phyloP scores from a whole-genome alignment of 75 land plant species.

The Cunninghamia lanceolata region DNA sequence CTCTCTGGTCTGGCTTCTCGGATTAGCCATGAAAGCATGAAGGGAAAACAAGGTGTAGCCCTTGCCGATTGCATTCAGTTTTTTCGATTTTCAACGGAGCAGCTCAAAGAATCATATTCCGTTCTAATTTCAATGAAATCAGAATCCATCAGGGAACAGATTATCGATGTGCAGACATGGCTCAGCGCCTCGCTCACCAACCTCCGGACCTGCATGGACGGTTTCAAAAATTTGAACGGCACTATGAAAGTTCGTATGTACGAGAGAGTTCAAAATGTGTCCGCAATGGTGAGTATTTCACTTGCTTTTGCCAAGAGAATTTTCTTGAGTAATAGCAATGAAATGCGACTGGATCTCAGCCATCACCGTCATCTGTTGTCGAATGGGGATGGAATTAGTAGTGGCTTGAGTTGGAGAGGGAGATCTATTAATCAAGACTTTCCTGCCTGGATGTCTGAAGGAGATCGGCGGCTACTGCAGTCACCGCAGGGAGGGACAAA shows the following conservation, averaged over 20 bases:
- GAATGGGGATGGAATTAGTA: not conserved
- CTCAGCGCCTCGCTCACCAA: not conserved
- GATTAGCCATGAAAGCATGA: not conserved
- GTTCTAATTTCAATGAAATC: not conserved
- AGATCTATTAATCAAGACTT: not conserved
- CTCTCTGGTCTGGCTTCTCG: not conserved
- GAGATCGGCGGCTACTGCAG: slow-evolving; percentile 20
- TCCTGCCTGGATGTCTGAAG: slow-evolving; percentile 27
- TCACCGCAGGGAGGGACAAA: not conserved
- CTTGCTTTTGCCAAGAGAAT: not conserved
- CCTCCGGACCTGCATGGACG: not conserved
- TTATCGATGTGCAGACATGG: not conserved
- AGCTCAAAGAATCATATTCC: not conserved
- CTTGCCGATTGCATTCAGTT: not conserved
- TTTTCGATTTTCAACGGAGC: not conserved
- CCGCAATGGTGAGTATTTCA: not conserved
- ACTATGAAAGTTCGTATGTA: not conserved
- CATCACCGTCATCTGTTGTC: not conserved
- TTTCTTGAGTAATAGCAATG: not conserved
- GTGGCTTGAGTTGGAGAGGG: no score
- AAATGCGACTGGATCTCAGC: not conserved
- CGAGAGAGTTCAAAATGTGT: not conserved
- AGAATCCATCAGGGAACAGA: not conserved
- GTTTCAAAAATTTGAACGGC: not conserved
- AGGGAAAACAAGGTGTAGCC: not conserved